phyloP scores from a whole-genome alignment of 1,284 basidiomycete species.

The Heterobasidion parviporum region DNA sequence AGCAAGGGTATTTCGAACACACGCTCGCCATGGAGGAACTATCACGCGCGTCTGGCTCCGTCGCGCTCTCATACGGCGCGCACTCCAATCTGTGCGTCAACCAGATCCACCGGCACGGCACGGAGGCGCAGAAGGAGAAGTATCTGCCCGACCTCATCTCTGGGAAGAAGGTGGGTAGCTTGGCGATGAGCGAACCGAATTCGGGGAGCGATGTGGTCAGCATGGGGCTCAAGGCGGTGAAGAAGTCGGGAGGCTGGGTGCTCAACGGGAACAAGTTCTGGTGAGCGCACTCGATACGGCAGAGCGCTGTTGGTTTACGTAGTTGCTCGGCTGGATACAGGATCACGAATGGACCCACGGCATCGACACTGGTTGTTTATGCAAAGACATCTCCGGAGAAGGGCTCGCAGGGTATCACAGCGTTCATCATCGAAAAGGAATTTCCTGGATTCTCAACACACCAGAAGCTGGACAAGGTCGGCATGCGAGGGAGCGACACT shows the following conservation, averaged over 20 bases:
- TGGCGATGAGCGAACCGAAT: conserved; percentile 92
- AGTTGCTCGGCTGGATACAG: conserved; percentile 27
- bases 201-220: conserved; percentile 90
- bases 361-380: conserved; percentile 88
- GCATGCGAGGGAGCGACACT: conserved; percentile 94
- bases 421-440: conserved; percentile 82
- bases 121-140: conserved; percentile 76
- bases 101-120: conserved; percentile 86
- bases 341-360: conserved; percentile 93
- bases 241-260: conserved; percentile 66
- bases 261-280: conserved; percentile 93
- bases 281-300: conserved; percentile 31
- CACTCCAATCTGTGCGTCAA: conserved; percentile 91
- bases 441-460: conserved; percentile 84
- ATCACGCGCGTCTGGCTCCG: conserved; percentile 82
- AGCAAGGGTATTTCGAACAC: conserved; percentile 81
- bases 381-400: conserved; percentile 80
- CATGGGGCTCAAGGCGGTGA: conserved; percentile 79
- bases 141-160: conserved; percentile 81
- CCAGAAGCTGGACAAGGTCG: conserved; percentile 91
- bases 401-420: conserved; percentile 85
- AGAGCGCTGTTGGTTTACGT: not conserved
- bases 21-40: conserved; percentile 91
- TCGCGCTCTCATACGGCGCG: conserved; percentile 90
- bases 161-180: conserved; percentile 80